phyloP scores from a whole-genome alignment of 805 yeast species.

The Yarrowia deformans region DNA sequence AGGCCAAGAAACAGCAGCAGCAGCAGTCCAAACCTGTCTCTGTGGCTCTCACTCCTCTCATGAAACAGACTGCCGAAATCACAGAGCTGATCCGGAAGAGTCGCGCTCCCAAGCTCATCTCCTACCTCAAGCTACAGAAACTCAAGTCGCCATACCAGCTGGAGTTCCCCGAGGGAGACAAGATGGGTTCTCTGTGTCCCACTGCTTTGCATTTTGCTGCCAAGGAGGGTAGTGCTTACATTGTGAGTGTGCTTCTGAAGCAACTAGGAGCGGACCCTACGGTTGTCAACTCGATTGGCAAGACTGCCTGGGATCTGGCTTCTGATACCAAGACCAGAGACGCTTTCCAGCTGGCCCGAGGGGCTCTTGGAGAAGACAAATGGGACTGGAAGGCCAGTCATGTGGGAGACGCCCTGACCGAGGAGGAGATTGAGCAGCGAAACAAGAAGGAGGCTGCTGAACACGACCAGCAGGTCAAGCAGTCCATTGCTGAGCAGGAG shows the following conservation, averaged over 20 bases:
- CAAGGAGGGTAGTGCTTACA: conserved; percentile 66
- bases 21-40: conserved; percentile 39
- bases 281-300: conserved; percentile 59
- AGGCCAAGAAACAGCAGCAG: conserved; percentile 37
- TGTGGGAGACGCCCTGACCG: conserved; percentile 62
- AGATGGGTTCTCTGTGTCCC: conserved; percentile 57
- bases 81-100: conserved; percentile 69
- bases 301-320: conserved; percentile 74
- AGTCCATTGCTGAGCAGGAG: conserved; percentile 66
- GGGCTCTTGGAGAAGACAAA: conserved; percentile 68
- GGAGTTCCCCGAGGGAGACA: conserved; percentile 15
- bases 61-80: conserved; percentile 64
- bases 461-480: conserved; percentile 43
- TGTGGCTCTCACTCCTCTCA: conserved; percentile 50
- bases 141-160: conserved; percentile 50
- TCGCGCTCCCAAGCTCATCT: conserved; percentile 74
- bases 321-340: conserved; percentile 49
- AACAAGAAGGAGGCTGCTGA: conserved; percentile 41
- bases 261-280: conserved; percentile 77
- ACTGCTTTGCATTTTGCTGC: conserved; percentile 83
- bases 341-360: conserved; percentile 73
- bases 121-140: conserved; percentile 65
- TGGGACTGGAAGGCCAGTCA: conserved; percentile 75
- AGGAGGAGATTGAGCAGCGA: conserved; percentile 49
- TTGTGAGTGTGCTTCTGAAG: conserved; percentile 66